Evolutionary conservation across 2,329 filamentous ascomycete species (phyloP), one percentile per base, ranked within the genome.

Genomic region (Colletotrichum chlorophyti): DNA sequence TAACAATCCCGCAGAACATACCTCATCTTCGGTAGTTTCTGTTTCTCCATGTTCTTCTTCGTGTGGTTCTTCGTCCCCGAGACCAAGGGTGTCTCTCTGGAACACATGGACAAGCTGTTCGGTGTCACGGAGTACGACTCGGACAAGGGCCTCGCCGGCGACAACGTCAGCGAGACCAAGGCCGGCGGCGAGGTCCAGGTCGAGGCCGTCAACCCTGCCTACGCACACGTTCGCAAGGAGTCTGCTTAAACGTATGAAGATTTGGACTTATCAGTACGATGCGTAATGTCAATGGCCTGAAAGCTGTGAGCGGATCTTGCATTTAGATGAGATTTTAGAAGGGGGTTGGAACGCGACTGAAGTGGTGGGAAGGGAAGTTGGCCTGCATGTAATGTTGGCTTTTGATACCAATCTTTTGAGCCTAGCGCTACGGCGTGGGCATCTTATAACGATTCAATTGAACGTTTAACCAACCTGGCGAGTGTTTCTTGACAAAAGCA

Each of bases 21-120:
- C 69, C 78, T 90, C 63, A 83, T 88, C 54, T 89, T 87, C 68
- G 79, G 84, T 11, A 80, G 73, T 59, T 89, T 89, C 72, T 88
- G 84, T 67, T 83, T 86, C 66, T 69, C 74, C 65, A 88, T 89
- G 83, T 82, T 83, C 66, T 66, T 87, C 60, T 86, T 86, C 66
- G 83, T 85, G 32, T 87, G 82, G 79, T 86, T 86, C 76, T 79
- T 85, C 57, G 67, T 74, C 19, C 86, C 86, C 3, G 87, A 90
- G 74, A 90, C 87, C 8, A 89, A 89, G 76, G 86, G 58, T 47
- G 41, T 63, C 38, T 53, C 53, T n/a, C 58, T 64, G 3, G 63
- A 64, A 49, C 47, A 61, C 35, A 64, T 64, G 63, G 61, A 64
- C 42, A 50, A 58, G 17, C 45, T 64, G 40, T 62, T 62, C 15